A percentile compares a stretch with the other conserved stretches of the same genome.
Conservation (phyloP, 768 basidiomycete genomes). For the Boletus sensibilis region DNA sequence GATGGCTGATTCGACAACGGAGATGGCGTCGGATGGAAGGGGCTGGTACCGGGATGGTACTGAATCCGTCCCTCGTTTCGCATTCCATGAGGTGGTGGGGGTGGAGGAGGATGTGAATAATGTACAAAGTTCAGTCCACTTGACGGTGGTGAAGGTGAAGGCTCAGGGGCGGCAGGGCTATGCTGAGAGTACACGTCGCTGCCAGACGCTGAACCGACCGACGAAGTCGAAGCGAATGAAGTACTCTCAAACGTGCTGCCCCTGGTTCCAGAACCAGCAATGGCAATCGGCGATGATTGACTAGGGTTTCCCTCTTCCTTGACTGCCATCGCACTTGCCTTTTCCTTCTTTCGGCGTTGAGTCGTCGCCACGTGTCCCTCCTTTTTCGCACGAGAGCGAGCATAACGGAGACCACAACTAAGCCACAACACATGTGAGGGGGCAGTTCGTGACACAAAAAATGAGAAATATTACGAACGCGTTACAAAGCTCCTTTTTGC, state of each 20-base stretch:
- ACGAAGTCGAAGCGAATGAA: constrained; percentile 45
- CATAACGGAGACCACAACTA: constrained; percentile 84
- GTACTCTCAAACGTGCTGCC: constrained; percentile 48
- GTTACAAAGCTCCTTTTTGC: constrained; percentile 90
- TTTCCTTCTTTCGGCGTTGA: constrained; percentile 65
- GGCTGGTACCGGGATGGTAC: constrained; percentile 19
- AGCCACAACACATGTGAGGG: constrained; percentile 24
- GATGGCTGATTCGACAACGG: constrained; percentile 29
- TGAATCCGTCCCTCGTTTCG: constrained; percentile 32
- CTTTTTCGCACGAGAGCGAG: constrained; percentile 86
- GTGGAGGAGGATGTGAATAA: constrained; percentile 43
- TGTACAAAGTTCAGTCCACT: constrained; percentile 56
- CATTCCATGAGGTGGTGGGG: constrained; percentile 35
- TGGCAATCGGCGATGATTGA: constrained; percentile 37
- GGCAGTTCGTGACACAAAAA: constrained; percentile 12
- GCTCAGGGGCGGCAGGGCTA: constrained; percentile 39
- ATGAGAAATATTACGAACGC: constrained; percentile 57
- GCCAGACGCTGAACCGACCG: constrained; percentile 55
- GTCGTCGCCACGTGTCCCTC: constrained; percentile 56
- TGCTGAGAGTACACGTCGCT: constrained; percentile 55
- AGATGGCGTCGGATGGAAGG: constrained; percentile 47
- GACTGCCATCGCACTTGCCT: constrained; percentile 31
- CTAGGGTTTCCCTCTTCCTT: constrained; percentile 29
- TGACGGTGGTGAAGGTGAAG: constrained; percentile 70
- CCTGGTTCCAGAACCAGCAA: constrained; percentile 48